phyloP scores from a whole-genome alignment of 164 flowering plant species.

The Stephania cephalantha region DNA sequence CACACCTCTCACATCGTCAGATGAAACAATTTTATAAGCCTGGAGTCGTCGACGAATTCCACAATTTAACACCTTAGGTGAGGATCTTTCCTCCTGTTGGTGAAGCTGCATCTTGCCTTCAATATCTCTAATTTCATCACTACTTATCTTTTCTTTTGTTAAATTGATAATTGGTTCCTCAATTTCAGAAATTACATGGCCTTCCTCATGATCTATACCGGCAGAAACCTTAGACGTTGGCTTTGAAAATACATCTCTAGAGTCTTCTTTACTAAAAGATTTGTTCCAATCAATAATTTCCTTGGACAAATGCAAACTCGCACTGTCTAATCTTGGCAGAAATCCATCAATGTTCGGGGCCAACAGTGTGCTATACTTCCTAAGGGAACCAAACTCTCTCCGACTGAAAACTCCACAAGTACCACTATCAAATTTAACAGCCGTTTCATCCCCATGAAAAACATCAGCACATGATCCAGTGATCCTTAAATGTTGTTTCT shows the following conservation, averaged over 20 bases:
- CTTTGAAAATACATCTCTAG: not conserved
- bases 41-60: conserved; percentile 22
- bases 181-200: conserved; percentile 4
- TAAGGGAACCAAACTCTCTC: conserved; percentile 40
- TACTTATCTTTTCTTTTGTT: not conserved
- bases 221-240: conserved; percentile 4
- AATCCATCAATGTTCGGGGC: conserved; percentile 17
- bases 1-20: conserved; percentile 14
- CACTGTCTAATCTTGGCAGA: conserved; percentile 4
- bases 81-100: conserved; percentile 17
- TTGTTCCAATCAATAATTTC: conserved; percentile 9
- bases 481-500: conserved; percentile 10
- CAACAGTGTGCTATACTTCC: conserved; percentile 37
- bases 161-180: conserved; percentile 6
- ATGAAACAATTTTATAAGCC: conserved; percentile 27
- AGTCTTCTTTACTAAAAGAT: conserved; percentile 12
- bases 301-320: conserved; percentile 9
- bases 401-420: conserved; percentile 20
- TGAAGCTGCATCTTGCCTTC: conserved; percentile 20
- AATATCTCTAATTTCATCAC: conserved; percentile 21
- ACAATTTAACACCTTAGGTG: conserved; percentile 26
- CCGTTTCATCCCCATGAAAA: conserved; percentile 16
- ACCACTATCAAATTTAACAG: conserved; percentile 13
- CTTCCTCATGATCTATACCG: conserved; percentile 10
- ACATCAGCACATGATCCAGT: conserved; percentile 14